Conservation (phyloP, 352 stramenopile genomes). For the Phytophthora hybrid region DNA sequence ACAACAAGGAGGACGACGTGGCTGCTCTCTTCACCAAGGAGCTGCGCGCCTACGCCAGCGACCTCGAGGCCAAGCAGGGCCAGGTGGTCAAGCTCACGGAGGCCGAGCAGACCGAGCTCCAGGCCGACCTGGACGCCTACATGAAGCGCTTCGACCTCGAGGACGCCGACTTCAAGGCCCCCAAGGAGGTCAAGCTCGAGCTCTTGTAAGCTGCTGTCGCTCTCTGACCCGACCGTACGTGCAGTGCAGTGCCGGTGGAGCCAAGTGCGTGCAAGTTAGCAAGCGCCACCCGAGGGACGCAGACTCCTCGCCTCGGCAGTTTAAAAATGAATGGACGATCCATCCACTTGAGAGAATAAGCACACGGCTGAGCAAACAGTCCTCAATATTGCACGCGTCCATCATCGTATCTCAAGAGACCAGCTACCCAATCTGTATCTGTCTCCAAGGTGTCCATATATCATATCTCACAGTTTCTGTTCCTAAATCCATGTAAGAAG, state of each 20-base stretch:
- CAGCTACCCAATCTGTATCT: background rate
- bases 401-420: background rate
- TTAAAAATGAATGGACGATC: conserved; percentile 48
- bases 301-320: conserved; percentile 31
- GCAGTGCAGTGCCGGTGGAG: conserved; percentile 22
- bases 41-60: conserved; percentile 76
- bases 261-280: conserved; percentile 33
- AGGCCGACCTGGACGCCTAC: conserved; percentile 87
- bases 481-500: too few species aligned
- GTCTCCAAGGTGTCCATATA: conserved; percentile 2
- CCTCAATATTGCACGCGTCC: background rate
- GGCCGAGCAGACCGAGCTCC: conserved; percentile 83
- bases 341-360: conserved; percentile 48
- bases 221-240: conserved; percentile 19
- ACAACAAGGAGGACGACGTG: conserved; percentile 87
- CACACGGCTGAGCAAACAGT: conserved; percentile 2
- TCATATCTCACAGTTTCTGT: conserved; percentile 5
- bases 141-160: conserved; percentile 89
- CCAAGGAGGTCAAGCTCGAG: conserved; percentile 87
- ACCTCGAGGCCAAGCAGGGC: conserved; percentile 83
- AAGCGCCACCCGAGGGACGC: conserved; percentile 7
- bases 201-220: conserved; percentile 72
- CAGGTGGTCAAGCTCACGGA: conserved; percentile 76
- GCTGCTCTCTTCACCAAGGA: conserved; percentile 87
- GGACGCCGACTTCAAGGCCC: conserved; percentile 80